A percentile compares a stretch with the other conserved stretches of the same genome.
phyloP scores from a whole-genome alignment of 495 filamentous ascomycete genomes.

The Cenococcum geophilum region DNA sequence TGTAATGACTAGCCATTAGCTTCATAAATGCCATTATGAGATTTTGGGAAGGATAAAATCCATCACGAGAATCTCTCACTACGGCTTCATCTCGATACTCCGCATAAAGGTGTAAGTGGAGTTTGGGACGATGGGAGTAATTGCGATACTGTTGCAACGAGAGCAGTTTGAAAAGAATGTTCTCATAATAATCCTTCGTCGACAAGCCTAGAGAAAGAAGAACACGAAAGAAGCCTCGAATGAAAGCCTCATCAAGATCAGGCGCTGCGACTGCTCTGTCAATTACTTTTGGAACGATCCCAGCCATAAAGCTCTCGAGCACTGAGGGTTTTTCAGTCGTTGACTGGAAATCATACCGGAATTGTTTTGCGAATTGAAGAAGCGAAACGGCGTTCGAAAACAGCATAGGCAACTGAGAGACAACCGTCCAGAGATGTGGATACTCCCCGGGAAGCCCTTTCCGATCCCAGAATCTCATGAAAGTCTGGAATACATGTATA shows the following conservation, averaged over 20 bases:
- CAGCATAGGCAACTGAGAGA: slow-evolving; percentile 12
- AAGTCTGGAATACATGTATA: slow-evolving; percentile 14
- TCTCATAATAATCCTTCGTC: slow-evolving; percentile 10
- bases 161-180: slow-evolving; percentile 10
- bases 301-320: slow-evolving; percentile 6
- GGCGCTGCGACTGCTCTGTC: slow-evolving; percentile 4
- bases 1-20: slow-evolving; percentile 3
- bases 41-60: slow-evolving; percentile 6
- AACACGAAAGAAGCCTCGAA: slow-evolving; percentile 14
- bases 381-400: slow-evolving; percentile 8
- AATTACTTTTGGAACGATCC: slow-evolving; percentile 8
- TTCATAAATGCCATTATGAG: slow-evolving; percentile 10
- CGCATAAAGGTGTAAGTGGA: slow-evolving; percentile 15
- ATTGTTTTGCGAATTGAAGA: slow-evolving; percentile 17
- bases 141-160: slow-evolving; percentile 11
- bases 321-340: background rate
- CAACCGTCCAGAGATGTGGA: background rate
- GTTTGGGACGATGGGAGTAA: slow-evolving; percentile 14
- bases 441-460: background rate
- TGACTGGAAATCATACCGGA: slow-evolving; percentile 10
- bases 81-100: slow-evolving; percentile 12
- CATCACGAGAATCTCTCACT: background rate
- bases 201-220: slow-evolving; percentile 13
- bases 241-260: slow-evolving; percentile 17
- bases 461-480: slow-evolving; percentile 1